phyloP scores from a whole-genome alignment of 2,329 filamentous ascomycete genomes.

The Chrysosporium keratinophilum region DNA sequence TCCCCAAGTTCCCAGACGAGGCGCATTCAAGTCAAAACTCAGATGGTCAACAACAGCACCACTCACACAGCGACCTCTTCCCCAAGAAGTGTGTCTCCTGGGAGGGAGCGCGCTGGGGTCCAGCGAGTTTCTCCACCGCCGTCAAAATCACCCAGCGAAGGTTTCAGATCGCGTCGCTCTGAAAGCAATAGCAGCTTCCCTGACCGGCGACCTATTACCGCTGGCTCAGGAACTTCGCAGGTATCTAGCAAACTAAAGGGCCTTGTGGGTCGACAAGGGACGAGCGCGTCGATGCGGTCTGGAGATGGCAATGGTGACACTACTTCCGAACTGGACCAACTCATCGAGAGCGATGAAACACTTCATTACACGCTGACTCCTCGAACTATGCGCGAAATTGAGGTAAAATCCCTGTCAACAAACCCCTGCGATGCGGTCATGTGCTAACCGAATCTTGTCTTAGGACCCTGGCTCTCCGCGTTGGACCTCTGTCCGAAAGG shows the following conservation, averaged over 20 bases:
- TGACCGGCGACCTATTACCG: constrained; percentile 32
- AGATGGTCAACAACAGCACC: constrained; percentile 19
- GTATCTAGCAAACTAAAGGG: constrained; percentile 36
- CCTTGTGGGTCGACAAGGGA: constrained; percentile 28
- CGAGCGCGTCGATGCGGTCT: constrained; percentile 16
- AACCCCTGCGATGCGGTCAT: neutral
- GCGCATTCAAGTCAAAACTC: constrained; percentile 11
- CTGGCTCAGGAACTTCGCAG: constrained; percentile 33
- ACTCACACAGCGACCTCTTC: constrained; percentile 15
- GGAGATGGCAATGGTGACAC: constrained; percentile 38
- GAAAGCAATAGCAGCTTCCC: constrained; percentile 29
- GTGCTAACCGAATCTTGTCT: constrained; percentile 1
- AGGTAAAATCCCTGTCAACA: constrained; percentile 40
- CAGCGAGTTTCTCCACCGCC: constrained; percentile 31
- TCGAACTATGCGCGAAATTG: constrained; percentile 64
- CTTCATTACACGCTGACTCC: constrained; percentile 75
- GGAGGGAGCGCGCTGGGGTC: constrained; percentile 32
- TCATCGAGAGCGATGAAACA: constrained; percentile 73
- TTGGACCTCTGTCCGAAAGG: constrained; percentile 25
- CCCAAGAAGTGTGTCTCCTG: constrained; percentile 17
- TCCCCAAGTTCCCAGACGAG: constrained; percentile 2
- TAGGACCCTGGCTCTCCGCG: constrained; percentile 29
- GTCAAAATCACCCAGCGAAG: constrained; percentile 21
- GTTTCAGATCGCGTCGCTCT: constrained; percentile 26
- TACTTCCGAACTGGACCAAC: constrained; percentile 61